Evolutionary conservation across 108 stramenopile species (phyloP), one percentile per base, ranked within the genome.

Genomic region (Discostella pseudostelligera): DNA sequence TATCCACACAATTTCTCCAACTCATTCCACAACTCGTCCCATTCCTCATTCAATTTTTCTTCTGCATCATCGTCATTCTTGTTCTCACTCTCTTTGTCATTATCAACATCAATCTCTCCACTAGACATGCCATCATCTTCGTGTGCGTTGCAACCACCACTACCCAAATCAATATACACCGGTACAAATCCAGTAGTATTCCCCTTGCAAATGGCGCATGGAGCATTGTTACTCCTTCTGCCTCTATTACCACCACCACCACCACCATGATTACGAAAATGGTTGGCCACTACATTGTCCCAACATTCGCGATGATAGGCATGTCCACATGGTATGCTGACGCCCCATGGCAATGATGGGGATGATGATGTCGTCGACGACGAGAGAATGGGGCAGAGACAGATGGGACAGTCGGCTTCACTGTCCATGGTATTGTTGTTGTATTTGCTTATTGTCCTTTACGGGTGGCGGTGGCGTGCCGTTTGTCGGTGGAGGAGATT

Each of bases 91-190:
- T 19, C 46, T 16, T 36, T 3, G 8, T 36, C 35, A 2, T 6
- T 22, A 57, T 57, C 56, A 13, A 39, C 20, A n/a, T 37, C 12
- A 17, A 50, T 25, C 49, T 21, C 22, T 50, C 22, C 53, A 54
- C n/a, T n/a, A 64, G 25, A 16, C 12, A 42, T 13, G 24, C 25
- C 55, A 32, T 32, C 65, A 8, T 20, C 43, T 20, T 24, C 55
- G 14, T 14, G 26, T 1, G 12, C 40, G 1, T 2, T 47, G 7
- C 7, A 39, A 46, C 16, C 13, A 56, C 29, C 20, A 48, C n/a
- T 42, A 11, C 51, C 53, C 11, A 74, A 48, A 32, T 74, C 74
- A 12, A 74, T 29, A 65, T 61, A 74, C 46, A 74, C 74, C 45
- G 49, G 28, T n/a, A 58, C 53, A 45, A 74, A 74, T 8, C 42